A percentile compares a stretch with the other conserved stretches of the same genome.
Conservation (phyloP, 345 rosid genomes). For the Salix caprea region DNA sequence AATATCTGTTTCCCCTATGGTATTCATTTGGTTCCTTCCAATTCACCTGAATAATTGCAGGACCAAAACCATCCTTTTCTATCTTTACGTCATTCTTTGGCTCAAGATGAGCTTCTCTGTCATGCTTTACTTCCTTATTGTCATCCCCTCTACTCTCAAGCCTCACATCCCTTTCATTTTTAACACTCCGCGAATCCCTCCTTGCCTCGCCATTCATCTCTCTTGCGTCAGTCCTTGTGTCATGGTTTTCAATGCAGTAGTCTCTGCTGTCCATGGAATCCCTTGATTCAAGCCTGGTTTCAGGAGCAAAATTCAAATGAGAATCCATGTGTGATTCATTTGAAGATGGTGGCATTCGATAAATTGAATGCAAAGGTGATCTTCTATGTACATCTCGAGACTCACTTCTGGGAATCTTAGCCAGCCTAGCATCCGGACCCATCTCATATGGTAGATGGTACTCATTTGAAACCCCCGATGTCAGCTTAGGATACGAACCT, state of each 20-base stretch:
- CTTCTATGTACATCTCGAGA: constrained; percentile 76
- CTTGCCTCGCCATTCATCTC: constrained; percentile 55
- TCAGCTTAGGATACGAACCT: constrained; percentile 52
- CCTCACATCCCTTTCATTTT: constrained; percentile 64
- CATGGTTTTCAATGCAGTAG: constrained; percentile 49
- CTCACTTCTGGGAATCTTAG: constrained; percentile 62
- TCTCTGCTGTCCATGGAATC: constrained; percentile 64
- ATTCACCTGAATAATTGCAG: constrained; percentile 42
- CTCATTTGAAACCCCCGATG: constrained; percentile 45
- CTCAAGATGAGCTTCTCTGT: constrained; percentile 51
- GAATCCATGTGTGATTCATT: constrained; percentile 59
- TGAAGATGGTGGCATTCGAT: constrained; percentile 47
- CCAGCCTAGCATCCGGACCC: constrained; percentile 49
- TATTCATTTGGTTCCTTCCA: constrained; percentile 91
- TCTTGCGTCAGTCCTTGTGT: constrained; percentile 54
- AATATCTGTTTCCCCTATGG: constrained; percentile 66
- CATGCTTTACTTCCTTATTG: constrained; percentile 57
- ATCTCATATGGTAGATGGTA: constrained; percentile 54
- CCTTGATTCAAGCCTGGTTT: constrained; percentile 52
- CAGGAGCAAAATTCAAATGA: constrained; percentile 32
- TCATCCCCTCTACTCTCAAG: constrained; percentile 64
- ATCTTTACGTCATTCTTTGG: constrained; percentile 52
- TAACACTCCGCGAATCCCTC: constrained; percentile 67
- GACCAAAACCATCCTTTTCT: constrained; percentile 60
- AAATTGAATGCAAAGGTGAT: constrained; percentile 63